Base-by-base conservation (phyloP, 257 asterid species). In the Primulina huaijiensis region DNA sequence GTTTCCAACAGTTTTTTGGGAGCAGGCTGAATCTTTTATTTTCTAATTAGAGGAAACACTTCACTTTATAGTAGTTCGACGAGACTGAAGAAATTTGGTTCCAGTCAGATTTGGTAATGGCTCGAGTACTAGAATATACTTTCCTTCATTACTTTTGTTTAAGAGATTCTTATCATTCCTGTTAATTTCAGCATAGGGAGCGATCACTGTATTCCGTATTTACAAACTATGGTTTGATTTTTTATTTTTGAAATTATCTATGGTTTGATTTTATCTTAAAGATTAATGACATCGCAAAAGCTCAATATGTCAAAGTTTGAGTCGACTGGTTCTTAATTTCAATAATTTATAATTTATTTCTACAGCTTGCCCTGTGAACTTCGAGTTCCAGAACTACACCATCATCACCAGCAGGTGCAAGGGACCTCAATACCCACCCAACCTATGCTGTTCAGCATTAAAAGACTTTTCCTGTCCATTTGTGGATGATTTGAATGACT, bases 361-460 rank as follows among this genome's bases (percentile, higher is more conserved):
- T 62, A 70, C 92, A 91, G 96, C 85, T 70, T 91, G 97, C 78
- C 81, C 88, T 0, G 75, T 84, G 14, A 74, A 78, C 86, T 87
- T 91, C 7, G 96, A 89, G 91, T 80, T 80, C 64, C 89, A 82
- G 77, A 86, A 91, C 78, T 91, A 91, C 81, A 84, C 90, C 1
- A 76, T 83, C 72, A 74, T 89, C 83, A 89, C 95, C 68, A 87
- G 85, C 83, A 64, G 74, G 76, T 91, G 97, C 85, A 91, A 73
- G 77, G 97, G 96, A 55, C 97, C 96, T 1, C 6, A 69, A 7
- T 91, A 83, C 83, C 75, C 81, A n/a, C 72, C 89, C 3, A 29
- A 71, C 1, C 71, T 80, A 38, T 91, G 97, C 62, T 91, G 97
- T 59, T 2, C 35, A 0, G 84, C 95, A 33, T 50, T 92, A 43